Percentiles rank a stretch among this genome's conserved stretches.
phyloP scores from a whole-genome alignment of 208 protist genomes.

The Trypanosoma melophagium region DNA sequence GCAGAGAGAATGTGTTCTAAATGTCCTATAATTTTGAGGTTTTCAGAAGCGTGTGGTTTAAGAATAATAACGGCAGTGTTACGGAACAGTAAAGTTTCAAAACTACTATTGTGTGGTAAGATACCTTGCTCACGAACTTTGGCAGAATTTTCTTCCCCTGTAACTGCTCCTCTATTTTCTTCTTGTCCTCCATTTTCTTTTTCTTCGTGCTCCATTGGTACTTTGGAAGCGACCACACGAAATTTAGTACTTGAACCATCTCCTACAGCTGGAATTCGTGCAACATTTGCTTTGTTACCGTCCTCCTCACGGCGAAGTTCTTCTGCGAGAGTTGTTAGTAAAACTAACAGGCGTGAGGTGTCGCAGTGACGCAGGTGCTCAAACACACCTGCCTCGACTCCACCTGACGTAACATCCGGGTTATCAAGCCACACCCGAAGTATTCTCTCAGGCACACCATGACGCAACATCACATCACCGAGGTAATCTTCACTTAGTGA shows the following conservation, averaged over 20 bases:
- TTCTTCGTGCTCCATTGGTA: not conserved
- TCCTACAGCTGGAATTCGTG: conserved; percentile 12
- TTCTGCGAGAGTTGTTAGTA: conserved; percentile 29
- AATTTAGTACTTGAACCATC: not conserved
- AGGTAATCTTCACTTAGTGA: conserved; percentile 38
- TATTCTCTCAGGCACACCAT: conserved; percentile 28
- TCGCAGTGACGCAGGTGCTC: conserved; percentile 40
- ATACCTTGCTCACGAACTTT: no score
- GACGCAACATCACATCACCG: conserved; percentile 34
- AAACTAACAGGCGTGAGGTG: conserved; percentile 27
- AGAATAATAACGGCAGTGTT: conserved; percentile 60
- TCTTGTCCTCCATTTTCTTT: not conserved
- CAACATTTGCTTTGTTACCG: conserved; percentile 1
- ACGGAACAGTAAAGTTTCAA: conserved; percentile 26
- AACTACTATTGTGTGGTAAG: no score
- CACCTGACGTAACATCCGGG: conserved; percentile 28
- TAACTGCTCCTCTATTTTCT: not conserved
- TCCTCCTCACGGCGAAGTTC: conserved; percentile 19
- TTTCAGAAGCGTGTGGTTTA: conserved; percentile 44
- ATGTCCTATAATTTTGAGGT: conserved; percentile 20
- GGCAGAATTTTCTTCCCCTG: no score
- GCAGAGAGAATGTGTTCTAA: conserved; percentile 27
- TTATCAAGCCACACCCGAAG: conserved; percentile 39
- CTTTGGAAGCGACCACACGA: not conserved
- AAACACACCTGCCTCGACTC: conserved; percentile 38